Percentiles rank a stretch among this genome's conserved stretches.
Conservation (phyloP, 169 alveolate genomes). For the Plasmodium cynomolgi region DNA sequence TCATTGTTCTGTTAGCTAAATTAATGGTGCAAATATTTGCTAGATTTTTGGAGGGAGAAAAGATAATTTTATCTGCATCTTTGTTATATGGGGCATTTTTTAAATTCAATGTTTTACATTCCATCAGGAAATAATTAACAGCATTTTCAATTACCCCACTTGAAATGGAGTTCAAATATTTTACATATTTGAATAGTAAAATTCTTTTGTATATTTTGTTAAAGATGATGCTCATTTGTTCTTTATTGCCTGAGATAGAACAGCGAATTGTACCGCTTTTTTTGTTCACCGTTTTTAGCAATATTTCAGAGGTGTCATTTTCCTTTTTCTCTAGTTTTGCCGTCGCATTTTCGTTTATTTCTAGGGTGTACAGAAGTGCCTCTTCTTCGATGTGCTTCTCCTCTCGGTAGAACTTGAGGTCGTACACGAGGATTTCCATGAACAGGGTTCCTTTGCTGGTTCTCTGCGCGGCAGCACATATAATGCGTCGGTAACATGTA, state of each 20-base stretch:
- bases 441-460: slow-evolving; percentile 14
- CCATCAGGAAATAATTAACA: slow-evolving; percentile 25
- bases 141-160: slow-evolving; percentile 29
- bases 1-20: slow-evolving; percentile 48
- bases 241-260: background rate
- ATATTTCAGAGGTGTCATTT: slow-evolving; percentile 9
- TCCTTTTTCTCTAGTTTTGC: slow-evolving; percentile 5
- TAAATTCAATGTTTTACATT: slow-evolving; percentile 36
- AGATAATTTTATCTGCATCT: slow-evolving; percentile 47
- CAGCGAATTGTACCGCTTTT: background rate
- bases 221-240: slow-evolving; percentile 4
- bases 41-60: background rate
- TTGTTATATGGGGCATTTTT: slow-evolving; percentile 37
- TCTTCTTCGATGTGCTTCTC: slow-evolving; percentile 15
- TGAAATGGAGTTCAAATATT: slow-evolving; percentile 20
- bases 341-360: slow-evolving; percentile 17
- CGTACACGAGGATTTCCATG: slow-evolving; percentile 50
- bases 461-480: background rate
- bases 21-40: background rate
- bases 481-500: background rate
- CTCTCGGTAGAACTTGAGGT: slow-evolving; percentile 21
- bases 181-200: slow-evolving; percentile 23
- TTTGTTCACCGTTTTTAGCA: slow-evolving; percentile 1
- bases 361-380: slow-evolving; percentile 6
- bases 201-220: slow-evolving; percentile 34